These are phyloP conservation scores for Hericium erinaceus DNA, from an alignment of 768 basidiomycete species.

Conservation along the genomic window DNA sequence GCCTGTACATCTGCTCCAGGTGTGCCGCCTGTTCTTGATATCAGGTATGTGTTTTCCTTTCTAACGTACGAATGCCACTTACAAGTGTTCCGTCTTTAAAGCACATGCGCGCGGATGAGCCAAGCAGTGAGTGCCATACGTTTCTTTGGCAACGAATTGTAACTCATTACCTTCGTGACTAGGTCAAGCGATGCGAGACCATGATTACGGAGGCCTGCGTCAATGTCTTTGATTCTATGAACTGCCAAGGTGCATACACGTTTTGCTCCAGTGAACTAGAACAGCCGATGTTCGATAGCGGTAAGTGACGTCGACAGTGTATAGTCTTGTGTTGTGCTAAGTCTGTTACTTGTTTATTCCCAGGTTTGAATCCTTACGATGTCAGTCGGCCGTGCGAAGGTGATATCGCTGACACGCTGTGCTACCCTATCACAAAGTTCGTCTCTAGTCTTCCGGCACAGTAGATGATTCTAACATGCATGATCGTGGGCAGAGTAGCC, in stretches of 20 bases:
- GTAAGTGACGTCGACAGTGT: too few species aligned
- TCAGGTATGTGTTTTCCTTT: conserved; percentile 25
- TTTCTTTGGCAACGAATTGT: background rate
- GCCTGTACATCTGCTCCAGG: conserved; percentile 39
- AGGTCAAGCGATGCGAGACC: conserved; percentile 38
- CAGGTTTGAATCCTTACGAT: conserved; percentile 52
- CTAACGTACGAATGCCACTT: background rate
- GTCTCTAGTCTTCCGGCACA: background rate
- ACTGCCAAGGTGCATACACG: conserved; percentile 29
- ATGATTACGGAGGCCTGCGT: conserved; percentile 30
- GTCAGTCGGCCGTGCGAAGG: conserved; percentile 54
- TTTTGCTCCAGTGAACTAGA: conserved; percentile 26
- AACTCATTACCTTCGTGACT: conserved; percentile 20
- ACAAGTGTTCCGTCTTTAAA: background rate
- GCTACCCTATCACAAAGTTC: conserved; percentile 47
- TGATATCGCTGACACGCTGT: conserved; percentile 35
- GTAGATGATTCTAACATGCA: background rate
- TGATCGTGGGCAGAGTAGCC: conserved; percentile 35
- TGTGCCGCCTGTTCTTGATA: conserved; percentile 20
- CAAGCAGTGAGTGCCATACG: background rate
- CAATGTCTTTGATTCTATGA: conserved; percentile 32
- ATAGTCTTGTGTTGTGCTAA: background rate
- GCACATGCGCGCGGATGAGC: conserved; percentile 9
- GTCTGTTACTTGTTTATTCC: conserved; percentile 21
- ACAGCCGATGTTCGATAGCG: too few species aligned